Evolutionary conservation across 306 rosid genomes (phyloP).

Genomic region (Cotoneaster glaucophyllus): DNA sequence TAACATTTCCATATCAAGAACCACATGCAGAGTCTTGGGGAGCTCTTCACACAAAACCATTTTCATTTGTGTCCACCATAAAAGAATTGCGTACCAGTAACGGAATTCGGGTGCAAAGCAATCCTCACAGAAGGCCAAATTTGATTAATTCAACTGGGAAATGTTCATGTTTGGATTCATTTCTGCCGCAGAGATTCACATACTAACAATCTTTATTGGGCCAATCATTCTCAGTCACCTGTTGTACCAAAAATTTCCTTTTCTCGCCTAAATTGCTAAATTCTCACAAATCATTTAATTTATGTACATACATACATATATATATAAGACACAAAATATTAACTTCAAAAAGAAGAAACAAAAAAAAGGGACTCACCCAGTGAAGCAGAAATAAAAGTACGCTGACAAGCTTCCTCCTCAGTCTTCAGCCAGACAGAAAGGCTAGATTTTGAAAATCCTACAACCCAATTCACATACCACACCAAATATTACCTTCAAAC

Average conservation of each 20-base stretch:
- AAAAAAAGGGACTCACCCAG: constrained; percentile 22
- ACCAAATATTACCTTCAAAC: not conserved
- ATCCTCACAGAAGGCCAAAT: not conserved
- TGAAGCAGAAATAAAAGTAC: not conserved
- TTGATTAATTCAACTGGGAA: not conserved
- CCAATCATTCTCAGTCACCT: not conserved
- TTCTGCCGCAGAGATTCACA: not conserved
- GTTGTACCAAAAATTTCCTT: not conserved
- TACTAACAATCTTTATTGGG: not conserved
- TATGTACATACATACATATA: too few species aligned
- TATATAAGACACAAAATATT: not conserved
- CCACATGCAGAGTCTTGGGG: not conserved
- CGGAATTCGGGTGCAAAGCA: not conserved
- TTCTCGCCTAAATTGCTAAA: not conserved
- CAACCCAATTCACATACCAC: constrained; percentile 3
- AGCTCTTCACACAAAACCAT: not conserved
- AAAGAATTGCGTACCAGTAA: not conserved
- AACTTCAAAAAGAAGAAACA: not conserved
- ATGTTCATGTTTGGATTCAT: not conserved
- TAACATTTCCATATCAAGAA: not conserved
- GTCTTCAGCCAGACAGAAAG: not conserved
- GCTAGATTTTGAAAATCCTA: constrained; percentile 1
- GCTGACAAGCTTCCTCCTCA: constrained; percentile 18
- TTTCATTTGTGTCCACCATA: not conserved
- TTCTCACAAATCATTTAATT: not conserved